Percentiles rank a stretch among this genome's conserved stretches.
Conservation (phyloP, 306 rosid genomes). For the Fragaria iinumae region DNA sequence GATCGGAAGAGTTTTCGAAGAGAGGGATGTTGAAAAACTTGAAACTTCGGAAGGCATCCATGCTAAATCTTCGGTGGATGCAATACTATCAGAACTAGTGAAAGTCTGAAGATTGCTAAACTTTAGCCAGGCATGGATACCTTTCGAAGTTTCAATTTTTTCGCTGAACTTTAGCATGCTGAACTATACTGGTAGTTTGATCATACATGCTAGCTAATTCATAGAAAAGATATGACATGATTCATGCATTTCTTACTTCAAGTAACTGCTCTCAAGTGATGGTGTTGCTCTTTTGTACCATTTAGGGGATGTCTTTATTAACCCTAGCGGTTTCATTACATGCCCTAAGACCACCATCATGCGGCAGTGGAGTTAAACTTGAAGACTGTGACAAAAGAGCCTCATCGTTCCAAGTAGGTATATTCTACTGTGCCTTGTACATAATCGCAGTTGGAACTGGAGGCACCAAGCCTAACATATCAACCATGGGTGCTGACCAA, state of each 20-base stretch:
- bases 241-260: not conserved
- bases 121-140: not conserved
- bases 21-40: not conserved
- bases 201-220: not conserved
- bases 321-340: constrained; percentile 65
- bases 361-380: constrained; percentile 25
- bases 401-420: constrained; percentile 50
- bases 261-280: not conserved
- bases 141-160: not conserved
- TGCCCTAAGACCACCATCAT: constrained; percentile 61
- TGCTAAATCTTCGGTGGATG: not conserved
- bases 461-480: constrained; percentile 84
- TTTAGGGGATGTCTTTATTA: constrained; percentile 62
- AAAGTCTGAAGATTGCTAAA: not conserved
- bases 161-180: not conserved
- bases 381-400: constrained; percentile 41
- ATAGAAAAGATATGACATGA: not conserved
- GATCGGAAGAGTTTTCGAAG: not conserved
- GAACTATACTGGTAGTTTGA: not conserved
- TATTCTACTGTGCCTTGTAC: constrained; percentile 65
- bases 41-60: not conserved
- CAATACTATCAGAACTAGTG: no score
- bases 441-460: constrained; percentile 69
- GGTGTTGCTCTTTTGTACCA: not conserved
- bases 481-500: constrained; percentile 92